Evolutionary conservation across 768 basidiomycete species (phyloP), one percentile per base, ranked within the genome.

Genomic region (Baorangia bicolor): DNA sequence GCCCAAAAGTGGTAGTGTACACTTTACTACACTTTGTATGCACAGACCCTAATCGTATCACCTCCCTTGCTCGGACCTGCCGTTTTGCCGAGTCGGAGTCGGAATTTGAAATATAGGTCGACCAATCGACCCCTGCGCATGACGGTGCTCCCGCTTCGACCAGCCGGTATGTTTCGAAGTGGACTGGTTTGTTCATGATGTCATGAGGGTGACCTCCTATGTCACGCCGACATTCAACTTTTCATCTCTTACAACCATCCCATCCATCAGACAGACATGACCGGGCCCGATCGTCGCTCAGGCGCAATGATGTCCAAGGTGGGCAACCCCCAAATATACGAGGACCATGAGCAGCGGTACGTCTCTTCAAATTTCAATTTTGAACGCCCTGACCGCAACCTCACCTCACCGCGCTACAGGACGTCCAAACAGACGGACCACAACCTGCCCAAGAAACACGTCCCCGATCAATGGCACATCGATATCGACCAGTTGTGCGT

Each of bases 281-380:
- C 63, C 1, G 39, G 45, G 5, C 20, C 13, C 18, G 60, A 67
- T 38, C 43, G 42, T 45, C 60, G 54, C 51, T 66, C 69, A 11
- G 66, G 70, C 14, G 68, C 78, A 57, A 81, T 82, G 79, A 75
- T 76, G 64, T 81, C 81, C 44, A 78, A 77, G 49, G 77, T 78
- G 40, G 80, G 79, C n/a, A 79, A 77, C 58, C 62, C 73, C 3
- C 80, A 81, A 30, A 69, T 77, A 39, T 78, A 81, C 67, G 71
- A 78, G 41, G 78, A 70, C 44, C 72, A 75, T 20, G 80, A 82
- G 48, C 80, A 82, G 60, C 76, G 76, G 80, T 77, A 62, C 11
- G 72, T 60, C 28, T 31, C 51, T 21, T 18, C 20, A 13, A 12
- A 61, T 59, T 23, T 6, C 2, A 3, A 16, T 3, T 11, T 33